Evolutionary conservation across 2,329 filamentous ascomycete species (phyloP), one percentile per base, ranked within the genome.

Genomic region (Aspergillus sergii): DNA sequence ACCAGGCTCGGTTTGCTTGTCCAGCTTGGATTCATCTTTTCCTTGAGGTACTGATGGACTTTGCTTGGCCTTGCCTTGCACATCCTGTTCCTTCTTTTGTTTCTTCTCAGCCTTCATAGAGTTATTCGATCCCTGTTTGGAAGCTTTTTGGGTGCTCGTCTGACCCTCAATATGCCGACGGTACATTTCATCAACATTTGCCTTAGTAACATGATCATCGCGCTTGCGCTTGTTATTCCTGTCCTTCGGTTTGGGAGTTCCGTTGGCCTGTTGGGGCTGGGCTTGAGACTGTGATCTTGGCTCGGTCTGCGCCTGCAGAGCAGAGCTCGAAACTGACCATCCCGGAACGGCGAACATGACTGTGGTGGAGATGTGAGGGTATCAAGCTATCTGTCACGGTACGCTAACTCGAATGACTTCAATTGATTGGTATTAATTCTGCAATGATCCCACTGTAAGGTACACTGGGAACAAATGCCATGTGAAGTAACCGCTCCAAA

Each of bases 321-420:
- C 82, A 68, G 88, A 86, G 65, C 89, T 85, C 61, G 92, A 88
- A 41, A 97, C 84, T 45, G 92, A 92, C 94, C 94, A 97, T 70
- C 95, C 95, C 73, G 92, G 91, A 34, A 98, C 94, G 11, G 93
- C 90, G 78, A 98, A 98, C 94, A 98, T 79, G 64, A 39, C 69
- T 61, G 57, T n/a, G 54, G n/a, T 32, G 55, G 23, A 39, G 32
- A 14, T 58, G n/a, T 26, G 5, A 43, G 19, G 46, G 10, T 39
- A 36, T 34, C 51, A 32, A 30, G 45, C 16, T n/a, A 11, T 28
- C 23, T 11, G n/a, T 16, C 30, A 21, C 5, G 10, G 12, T 39
- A 39, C 5, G n/a, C 36, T 14, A 55, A 39, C 19, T 26, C n/a
- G 6, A 39, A 28, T 55, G 11, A 26, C n/a, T 23, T 28, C 21